phyloP scores from a whole-genome alignment of 768 basidiomycete genomes.

The Cystobasidiopsis lactophilus region DNA sequence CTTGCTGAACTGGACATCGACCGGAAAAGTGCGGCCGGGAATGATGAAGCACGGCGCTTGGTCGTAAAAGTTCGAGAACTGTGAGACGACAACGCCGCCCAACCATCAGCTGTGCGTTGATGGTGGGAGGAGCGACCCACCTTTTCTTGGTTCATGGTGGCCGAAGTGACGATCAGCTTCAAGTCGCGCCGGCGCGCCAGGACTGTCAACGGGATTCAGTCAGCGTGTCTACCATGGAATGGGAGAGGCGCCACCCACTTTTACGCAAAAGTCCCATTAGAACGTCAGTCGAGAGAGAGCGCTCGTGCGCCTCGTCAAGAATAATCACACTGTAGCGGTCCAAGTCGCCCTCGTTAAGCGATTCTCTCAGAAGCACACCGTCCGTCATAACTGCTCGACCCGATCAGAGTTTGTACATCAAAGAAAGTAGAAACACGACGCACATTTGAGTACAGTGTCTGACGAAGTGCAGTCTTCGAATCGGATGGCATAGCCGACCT shows the following conservation, averaged over 20 bases:
- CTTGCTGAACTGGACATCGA: constrained; percentile 86
- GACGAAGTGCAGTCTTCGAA: constrained; percentile 93
- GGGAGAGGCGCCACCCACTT: constrained; percentile 33
- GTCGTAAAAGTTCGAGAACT: constrained; percentile 92
- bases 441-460: constrained; percentile 93
- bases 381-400: constrained; percentile 73
- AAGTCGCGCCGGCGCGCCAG: constrained; percentile 75
- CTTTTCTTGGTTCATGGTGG: constrained; percentile 99
- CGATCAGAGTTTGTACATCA: no score
- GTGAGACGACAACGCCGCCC: neutral
- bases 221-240: neutral
- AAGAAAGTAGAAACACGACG: constrained; percentile 19
- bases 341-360: constrained; percentile 91
- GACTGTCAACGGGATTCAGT: constrained; percentile 28
- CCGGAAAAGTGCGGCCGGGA: constrained; percentile 83
- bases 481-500: constrained; percentile 91
- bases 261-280: constrained; percentile 89
- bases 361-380: constrained; percentile 92
- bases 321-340: constrained; percentile 94
- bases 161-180: constrained; percentile 92
- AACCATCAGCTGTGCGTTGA: no score
- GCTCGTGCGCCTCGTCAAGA: constrained; percentile 96
- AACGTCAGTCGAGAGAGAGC: constrained; percentile 90
- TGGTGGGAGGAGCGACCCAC: constrained; percentile 26
- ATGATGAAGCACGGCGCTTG: constrained; percentile 89